These are phyloP conservation scores for button mushroom (Agaricus bisporus) DNA, from an alignment of 768 basidiomycete species.

Conservation along the genomic window DNA sequence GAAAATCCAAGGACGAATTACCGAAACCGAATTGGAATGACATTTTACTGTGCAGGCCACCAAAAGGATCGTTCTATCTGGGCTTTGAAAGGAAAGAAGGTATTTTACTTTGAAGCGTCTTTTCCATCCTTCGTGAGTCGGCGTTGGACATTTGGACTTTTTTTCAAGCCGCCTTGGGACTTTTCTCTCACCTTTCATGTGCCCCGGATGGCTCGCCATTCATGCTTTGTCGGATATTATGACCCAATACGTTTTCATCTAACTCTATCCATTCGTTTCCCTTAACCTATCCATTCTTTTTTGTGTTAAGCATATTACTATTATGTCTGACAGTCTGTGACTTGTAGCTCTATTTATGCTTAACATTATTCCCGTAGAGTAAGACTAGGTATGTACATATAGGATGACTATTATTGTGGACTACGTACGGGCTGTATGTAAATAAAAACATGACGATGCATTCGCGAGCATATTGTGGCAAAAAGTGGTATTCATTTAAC, in stretches of 20 bases:
- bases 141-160: background rate
- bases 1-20: constrained; percentile 33
- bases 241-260: background rate
- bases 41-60: constrained; percentile 59
- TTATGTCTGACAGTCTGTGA: background rate
- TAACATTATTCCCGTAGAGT: constrained; percentile 8
- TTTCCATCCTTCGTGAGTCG: background rate
- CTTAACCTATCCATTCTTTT: too few species aligned
- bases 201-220: background rate
- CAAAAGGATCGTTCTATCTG: constrained; percentile 46
- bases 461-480: background rate
- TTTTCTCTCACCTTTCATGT: background rate
- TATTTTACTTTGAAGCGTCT: constrained; percentile 24
- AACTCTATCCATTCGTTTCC: background rate
- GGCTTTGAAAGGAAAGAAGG: constrained; percentile 36
- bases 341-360: constrained; percentile 1
- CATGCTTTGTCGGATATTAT: background rate
- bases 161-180: too few species aligned
- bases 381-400: background rate
- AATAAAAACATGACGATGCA: constrained; percentile 1
- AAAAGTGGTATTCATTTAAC: background rate
- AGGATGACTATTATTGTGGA: constrained; percentile 1
- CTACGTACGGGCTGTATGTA: background rate
- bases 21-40: constrained; percentile 80
- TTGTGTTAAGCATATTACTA: background rate